Evolutionary conservation across 129 eudicot species (phyloP), one percentile per base, ranked within the genome.

Genomic region (Pulicaria dysenterica): DNA sequence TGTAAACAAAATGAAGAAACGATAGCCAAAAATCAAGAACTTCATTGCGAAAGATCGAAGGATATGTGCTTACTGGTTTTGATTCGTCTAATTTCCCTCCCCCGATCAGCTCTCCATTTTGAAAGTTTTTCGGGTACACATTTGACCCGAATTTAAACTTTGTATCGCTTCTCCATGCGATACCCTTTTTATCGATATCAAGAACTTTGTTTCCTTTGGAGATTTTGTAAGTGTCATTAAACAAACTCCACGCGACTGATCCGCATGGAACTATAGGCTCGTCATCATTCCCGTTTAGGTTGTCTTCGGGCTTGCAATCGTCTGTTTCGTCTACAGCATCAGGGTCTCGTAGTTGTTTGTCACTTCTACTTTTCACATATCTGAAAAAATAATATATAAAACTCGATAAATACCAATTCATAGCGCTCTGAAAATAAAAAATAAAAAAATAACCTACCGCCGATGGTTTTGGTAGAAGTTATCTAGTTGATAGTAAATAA

Each of bases 171-270:
- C 47, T 45, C 98, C 98, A 94, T 5, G 97, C 92, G 58, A 94
- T 90, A 41, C 67, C 77, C 70, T 83, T 90, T 67, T 81, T 94
- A 69, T 84, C 84, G 13, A 94, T 62, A 43, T 77, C 62, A 65
- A 93, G 37, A 38, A 47, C 75, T 62, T 78, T 47, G 50, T 82
- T 76, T 24, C 80, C 80, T 9, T 70, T 63, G 0, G 82, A 82
- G 36, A 94, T 77, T 37, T 40, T 63, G 67, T 82, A 94, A 6
- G 99, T 90, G 51, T 94, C 99, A 8, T 94, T 94, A 76, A 94
- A 94, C 51, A 94, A 79, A 79, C 99, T 94, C 99, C 99, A 94
- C 6, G 97, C 99, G 36, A 90, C 85, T 34, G 90, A 86, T 7
- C 99, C 99, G 70, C 99, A 94, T 11, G 96, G 99, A 75, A 94